These are phyloP conservation scores for Turnera subulata DNA, from an alignment of 345 rosid genomes.

Conservation along the genomic window DNA sequence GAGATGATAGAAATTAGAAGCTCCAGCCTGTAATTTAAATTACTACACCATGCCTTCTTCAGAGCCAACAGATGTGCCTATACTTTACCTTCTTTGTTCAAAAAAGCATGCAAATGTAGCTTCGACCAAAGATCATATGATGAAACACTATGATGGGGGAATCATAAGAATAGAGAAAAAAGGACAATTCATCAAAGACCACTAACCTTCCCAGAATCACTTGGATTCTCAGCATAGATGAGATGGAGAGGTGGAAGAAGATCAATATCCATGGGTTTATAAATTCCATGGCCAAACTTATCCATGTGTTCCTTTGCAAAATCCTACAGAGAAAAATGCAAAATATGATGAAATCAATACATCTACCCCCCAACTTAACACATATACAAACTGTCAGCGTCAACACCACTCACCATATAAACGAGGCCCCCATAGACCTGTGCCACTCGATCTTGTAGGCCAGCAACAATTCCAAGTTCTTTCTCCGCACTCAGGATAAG, in stretches of 20 bases:
- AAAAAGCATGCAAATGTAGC: too few relatives aligned
- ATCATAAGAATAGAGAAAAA: too few relatives aligned
- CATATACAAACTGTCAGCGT: neutral
- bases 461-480: conserved; percentile 93
- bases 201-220: conserved; percentile 94
- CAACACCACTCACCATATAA: conserved; percentile 58
- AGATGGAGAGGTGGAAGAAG: conserved; percentile 87
- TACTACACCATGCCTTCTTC: too few relatives aligned
- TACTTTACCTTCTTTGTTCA: too few relatives aligned
- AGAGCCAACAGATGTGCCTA: too few relatives aligned
- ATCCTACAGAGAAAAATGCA: conserved; percentile 44
- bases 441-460: conserved; percentile 96
- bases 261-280: conserved; percentile 65
- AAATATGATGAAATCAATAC: neutral
- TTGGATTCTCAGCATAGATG: conserved; percentile 92
- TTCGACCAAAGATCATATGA: too few relatives aligned
- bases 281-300: conserved; percentile 71
- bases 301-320: conserved; percentile 83
- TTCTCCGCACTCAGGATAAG: conserved; percentile 72
- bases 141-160: too few relatives aligned
- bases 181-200: too few relatives aligned
- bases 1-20: too few relatives aligned
- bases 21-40: too few relatives aligned
- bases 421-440: conserved; percentile 96
- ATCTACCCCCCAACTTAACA: neutral